Evolutionary conservation across 805 yeast species (phyloP).

Genomic region (Suhomyces sp.): DNA sequence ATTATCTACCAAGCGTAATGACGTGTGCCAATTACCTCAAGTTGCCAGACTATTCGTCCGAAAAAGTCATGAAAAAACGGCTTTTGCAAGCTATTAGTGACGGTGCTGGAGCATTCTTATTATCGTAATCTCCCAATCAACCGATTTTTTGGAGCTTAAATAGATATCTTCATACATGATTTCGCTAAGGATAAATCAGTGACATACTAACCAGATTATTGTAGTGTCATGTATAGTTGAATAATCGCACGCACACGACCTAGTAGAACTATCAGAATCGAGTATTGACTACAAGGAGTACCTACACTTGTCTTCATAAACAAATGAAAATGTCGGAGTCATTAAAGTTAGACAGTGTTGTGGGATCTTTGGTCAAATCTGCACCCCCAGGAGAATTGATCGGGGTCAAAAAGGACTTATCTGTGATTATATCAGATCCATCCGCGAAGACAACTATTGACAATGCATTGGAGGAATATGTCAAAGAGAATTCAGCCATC

Average conservation of each 20-base stretch:
- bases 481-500: conserved; percentile 29
- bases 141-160: too few species aligned
- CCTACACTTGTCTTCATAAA: too few species aligned
- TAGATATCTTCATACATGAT: too few species aligned
- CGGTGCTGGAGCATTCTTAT: conserved; percentile 83
- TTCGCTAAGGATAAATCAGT: too few species aligned
- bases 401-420: conserved; percentile 26
- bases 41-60: conserved; percentile 75
- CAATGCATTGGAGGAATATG: conserved; percentile 27
- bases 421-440: conserved; percentile 21
- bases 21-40: conserved; percentile 95
- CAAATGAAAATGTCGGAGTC: conserved; percentile 2
- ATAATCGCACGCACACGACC: too few species aligned
- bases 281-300: too few species aligned
- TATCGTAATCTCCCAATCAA: too few species aligned
- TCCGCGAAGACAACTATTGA: conserved; percentile 20
- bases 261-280: too few species aligned
- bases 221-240: too few species aligned
- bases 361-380: conserved; percentile 30
- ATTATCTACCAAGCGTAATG: conserved; percentile 94
- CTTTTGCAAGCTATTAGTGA: conserved; percentile 74
- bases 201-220: too few species aligned
- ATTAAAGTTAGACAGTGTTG: conserved; percentile 20
- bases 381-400: conserved; percentile 42
- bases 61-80: conserved; percentile 56